These are phyloP conservation scores for Nitzschia palea DNA, from an alignment of 108 stramenopile genomes.

Conservation along the genomic window DNA sequence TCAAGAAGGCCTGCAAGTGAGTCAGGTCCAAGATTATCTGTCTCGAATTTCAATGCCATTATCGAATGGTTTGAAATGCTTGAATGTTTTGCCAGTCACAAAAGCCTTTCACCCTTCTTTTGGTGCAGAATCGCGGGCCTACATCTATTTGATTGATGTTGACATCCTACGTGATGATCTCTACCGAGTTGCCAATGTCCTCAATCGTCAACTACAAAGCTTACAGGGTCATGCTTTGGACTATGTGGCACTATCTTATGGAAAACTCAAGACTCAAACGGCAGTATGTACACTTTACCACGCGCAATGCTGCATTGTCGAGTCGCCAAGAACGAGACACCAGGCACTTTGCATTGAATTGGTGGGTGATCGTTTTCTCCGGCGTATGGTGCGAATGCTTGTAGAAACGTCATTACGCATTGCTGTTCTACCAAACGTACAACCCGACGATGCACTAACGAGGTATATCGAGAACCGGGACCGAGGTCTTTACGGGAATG, in stretches of 20 bases:
- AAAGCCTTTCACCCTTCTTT: slow-evolving; percentile 72
- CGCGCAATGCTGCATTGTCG: slow-evolving; percentile 55
- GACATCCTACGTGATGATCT: slow-evolving; percentile 8
- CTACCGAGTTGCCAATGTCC: not conserved
- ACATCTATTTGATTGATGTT: slow-evolving; percentile 69
- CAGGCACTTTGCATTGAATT: slow-evolving; percentile 65
- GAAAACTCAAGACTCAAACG: slow-evolving; percentile 67
- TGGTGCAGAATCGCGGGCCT: slow-evolving; percentile 64
- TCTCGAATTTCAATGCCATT: not conserved
- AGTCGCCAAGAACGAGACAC: not conserved
- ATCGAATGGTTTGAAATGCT: not conserved
- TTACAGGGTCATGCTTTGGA: slow-evolving; percentile 56
- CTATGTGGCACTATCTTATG: slow-evolving; percentile 67
- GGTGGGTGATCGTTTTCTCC: slow-evolving; percentile 76
- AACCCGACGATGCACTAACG: slow-evolving; percentile 36
- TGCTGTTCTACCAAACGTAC: not conserved
- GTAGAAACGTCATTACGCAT: slow-evolving; percentile 59
- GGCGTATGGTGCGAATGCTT: slow-evolving; percentile 75
- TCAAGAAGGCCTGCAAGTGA: slow-evolving; percentile 2
- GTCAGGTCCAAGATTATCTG: slow-evolving; percentile 11
- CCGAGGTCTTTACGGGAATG: slow-evolving; percentile 35
- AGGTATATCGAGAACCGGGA: slow-evolving; percentile 39
- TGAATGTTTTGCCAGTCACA: slow-evolving; percentile 10
- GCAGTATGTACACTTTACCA: slow-evolving; percentile 54
- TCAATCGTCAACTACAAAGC: slow-evolving; percentile 21